Conservation (phyloP, 2,329 filamentous ascomycete species). For the Calonectria henricotiae region DNA sequence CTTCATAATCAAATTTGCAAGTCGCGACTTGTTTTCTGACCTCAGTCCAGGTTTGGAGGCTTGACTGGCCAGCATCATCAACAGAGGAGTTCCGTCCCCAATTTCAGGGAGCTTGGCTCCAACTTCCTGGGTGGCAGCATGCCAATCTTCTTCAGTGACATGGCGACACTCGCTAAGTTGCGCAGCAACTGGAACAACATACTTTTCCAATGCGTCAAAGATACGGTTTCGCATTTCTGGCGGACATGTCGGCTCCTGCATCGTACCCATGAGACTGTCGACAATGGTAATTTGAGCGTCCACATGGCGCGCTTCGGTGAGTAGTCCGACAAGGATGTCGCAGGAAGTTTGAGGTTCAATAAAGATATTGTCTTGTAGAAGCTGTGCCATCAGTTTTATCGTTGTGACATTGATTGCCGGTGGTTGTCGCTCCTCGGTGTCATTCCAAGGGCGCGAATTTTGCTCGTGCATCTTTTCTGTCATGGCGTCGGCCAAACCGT, state of each 20-base stretch:
- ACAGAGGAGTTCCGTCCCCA: constrained; percentile 33
- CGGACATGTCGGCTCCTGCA: constrained; percentile 40
- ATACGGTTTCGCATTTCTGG: constrained; percentile 43
- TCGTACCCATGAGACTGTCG: constrained; percentile 50
- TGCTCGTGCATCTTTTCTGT: constrained; percentile 52
- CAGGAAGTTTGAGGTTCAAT: constrained; percentile 49
- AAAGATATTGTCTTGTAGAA: constrained; percentile 53
- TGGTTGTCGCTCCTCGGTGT: constrained; percentile 1
- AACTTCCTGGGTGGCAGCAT: not conserved
- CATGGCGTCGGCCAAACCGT: constrained; percentile 51
- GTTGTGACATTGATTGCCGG: constrained; percentile 57
- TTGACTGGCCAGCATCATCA: constrained; percentile 32
- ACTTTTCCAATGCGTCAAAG: constrained; percentile 49
- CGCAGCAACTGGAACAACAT: constrained; percentile 52
- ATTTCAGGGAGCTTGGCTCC: constrained; percentile 33
- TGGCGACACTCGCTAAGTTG: constrained; percentile 54
- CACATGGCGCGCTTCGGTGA: constrained; percentile 54
- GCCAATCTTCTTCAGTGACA: constrained; percentile 54
- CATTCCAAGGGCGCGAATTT: constrained; percentile 37
- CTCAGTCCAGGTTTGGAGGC: constrained; percentile 1
- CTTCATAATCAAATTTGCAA: constrained; percentile 49
- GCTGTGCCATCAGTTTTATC: constrained; percentile 59
- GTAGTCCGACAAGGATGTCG: constrained; percentile 53
- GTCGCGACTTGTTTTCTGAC: constrained; percentile 31
- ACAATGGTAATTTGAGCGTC: constrained; percentile 55